Percentiles rank a stretch among this genome's conserved stretches.
These are phyloP conservation scores for Debaryomyces sp. DNA, from an alignment of 1,139 yeast genomes.

Conservation along the genomic window DNA sequence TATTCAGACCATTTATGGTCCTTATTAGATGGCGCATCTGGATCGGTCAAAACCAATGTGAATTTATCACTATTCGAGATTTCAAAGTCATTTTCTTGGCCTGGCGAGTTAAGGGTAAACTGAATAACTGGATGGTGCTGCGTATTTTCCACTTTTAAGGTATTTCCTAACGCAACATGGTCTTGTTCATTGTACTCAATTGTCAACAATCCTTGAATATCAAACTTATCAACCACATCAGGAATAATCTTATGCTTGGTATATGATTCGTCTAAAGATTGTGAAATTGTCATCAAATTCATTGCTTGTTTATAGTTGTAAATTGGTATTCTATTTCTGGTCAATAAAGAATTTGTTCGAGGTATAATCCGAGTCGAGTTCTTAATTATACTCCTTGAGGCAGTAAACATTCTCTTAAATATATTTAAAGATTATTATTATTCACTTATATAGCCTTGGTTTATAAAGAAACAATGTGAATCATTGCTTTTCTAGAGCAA, in stretches of 20 bases:
- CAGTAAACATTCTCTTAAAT: slow-evolving; percentile 9
- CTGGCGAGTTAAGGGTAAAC: slow-evolving; percentile 59
- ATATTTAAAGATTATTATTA: neutral
- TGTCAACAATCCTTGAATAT: slow-evolving; percentile 48
- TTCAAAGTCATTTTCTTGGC: slow-evolving; percentile 39
- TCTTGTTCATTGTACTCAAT: slow-evolving; percentile 53
- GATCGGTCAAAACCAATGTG: slow-evolving; percentile 82
- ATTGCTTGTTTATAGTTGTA: slow-evolving; percentile 18
- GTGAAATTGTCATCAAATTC: slow-evolving; percentile 62
- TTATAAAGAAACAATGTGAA: slow-evolving; percentile 3
- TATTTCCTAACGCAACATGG: slow-evolving; percentile 82
- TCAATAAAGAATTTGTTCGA: neutral
- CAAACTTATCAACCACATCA: slow-evolving; percentile 56
- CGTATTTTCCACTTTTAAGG: slow-evolving; percentile 63
- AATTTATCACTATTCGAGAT: slow-evolving; percentile 56
- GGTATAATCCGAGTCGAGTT: slow-evolving; percentile 6
- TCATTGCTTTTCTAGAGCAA: slow-evolving; percentile 7
- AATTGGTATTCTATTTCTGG: slow-evolving; percentile 6
- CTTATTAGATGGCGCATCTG: slow-evolving; percentile 85
- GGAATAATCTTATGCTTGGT: slow-evolving; percentile 64
- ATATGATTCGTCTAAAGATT: slow-evolving; percentile 63
- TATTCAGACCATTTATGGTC: slow-evolving; percentile 90
- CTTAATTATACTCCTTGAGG: slow-evolving; percentile 9
- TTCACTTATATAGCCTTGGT: neutral
- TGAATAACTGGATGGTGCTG: slow-evolving; percentile 67